Percentiles rank a stretch among this genome's conserved stretches.
phyloP scores from a whole-genome alignment of 495 filamentous ascomycete species.

The Penicillium roqueforti region DNA sequence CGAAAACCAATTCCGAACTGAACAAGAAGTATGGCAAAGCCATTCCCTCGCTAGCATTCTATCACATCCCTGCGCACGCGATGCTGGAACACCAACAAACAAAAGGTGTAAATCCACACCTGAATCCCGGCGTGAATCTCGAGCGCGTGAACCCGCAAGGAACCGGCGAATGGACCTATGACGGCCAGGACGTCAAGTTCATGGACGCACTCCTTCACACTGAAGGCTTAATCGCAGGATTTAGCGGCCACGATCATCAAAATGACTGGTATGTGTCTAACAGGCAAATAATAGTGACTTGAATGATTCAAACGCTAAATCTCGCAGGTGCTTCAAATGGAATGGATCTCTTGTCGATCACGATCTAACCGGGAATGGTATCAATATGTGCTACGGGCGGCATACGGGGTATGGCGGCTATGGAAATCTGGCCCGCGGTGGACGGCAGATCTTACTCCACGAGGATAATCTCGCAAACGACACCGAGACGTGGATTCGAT shows the following conservation, averaged over 20 bases:
- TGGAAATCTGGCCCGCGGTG: conserved; percentile 57
- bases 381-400: conserved; percentile 63
- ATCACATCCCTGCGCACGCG: conserved; percentile 65
- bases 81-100: conserved; percentile 50
- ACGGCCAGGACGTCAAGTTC: conserved; percentile 57
- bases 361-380: conserved; percentile 34
- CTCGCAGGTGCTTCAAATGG: conserved; percentile 39
- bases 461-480: conserved; percentile 29
- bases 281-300: neutral
- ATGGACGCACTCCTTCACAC: conserved; percentile 58
- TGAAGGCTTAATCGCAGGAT: conserved; percentile 56
- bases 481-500: conserved; percentile 60
- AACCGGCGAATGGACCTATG: conserved; percentile 25
- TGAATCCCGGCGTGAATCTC: conserved; percentile 63
- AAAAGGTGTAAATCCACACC: conserved; percentile 29
- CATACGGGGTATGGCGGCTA: conserved; percentile 72
- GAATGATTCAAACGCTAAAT: neutral
- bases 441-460: conserved; percentile 53
- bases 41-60: conserved; percentile 66
- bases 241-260: conserved; percentile 69
- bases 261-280: conserved; percentile 53
- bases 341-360: conserved; percentile 24
- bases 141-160: conserved; percentile 39
- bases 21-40: conserved; percentile 30
- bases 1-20: conserved; percentile 41